Conservation (phyloP, 208 protist species). For the Acanthamoeba triangularis region DNA sequence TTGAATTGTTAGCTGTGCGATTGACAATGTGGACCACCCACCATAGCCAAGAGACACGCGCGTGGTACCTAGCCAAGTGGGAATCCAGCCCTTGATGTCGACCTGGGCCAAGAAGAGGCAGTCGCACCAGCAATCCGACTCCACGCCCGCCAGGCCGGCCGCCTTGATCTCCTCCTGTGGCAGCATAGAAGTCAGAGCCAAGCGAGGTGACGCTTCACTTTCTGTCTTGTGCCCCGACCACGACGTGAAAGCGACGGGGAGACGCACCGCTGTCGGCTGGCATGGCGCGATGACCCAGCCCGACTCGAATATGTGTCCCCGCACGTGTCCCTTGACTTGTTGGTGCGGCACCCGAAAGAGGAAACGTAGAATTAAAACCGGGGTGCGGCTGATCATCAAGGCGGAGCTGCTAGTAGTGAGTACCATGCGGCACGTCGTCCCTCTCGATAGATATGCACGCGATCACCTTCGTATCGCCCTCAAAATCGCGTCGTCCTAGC, state of each 20-base stretch:
- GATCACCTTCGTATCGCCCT: conserved; percentile 39
- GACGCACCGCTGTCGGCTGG: conserved; percentile 13
- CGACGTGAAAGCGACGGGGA: no score
- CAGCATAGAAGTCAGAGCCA: neutral
- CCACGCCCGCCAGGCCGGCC: neutral
- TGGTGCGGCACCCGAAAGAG: neutral
- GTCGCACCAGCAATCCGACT: conserved; percentile 26
- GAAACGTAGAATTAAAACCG: no score
- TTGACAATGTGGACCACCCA: neutral
- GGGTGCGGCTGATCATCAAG: no score
- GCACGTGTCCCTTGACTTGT: conserved; percentile 52
- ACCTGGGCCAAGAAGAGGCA: conserved; percentile 70
- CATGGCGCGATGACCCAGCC: conserved; percentile 64
- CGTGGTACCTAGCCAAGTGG: conserved; percentile 70
- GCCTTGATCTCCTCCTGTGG: conserved; percentile 54
- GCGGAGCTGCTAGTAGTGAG: neutral
- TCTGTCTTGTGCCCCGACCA: no score
- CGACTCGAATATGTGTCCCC: conserved; percentile 58
- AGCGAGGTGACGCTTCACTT: neutral
- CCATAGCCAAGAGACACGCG: no score
- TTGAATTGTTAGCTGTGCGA: neutral
- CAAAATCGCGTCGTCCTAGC: neutral
- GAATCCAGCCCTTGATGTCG: conserved; percentile 65
- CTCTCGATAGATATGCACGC: conserved; percentile 44
- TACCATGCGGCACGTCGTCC: conserved; percentile 66